phyloP scores from a whole-genome alignment of 2,329 filamentous ascomycete species.

The Alternaria viburni region DNA sequence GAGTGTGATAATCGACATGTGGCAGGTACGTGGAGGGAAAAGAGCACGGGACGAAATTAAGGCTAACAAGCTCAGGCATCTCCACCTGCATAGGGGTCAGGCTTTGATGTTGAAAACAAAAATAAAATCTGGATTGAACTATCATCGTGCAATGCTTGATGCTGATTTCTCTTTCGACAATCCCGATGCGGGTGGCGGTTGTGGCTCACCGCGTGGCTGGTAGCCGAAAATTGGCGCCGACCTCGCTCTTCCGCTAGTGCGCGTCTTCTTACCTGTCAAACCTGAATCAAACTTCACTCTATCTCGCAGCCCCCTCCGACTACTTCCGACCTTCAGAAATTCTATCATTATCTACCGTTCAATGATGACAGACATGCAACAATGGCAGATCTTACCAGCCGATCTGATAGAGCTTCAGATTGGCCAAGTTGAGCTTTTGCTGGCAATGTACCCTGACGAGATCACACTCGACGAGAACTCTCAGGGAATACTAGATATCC shows the following conservation, averaged over 20 bases:
- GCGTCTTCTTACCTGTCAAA: background rate
- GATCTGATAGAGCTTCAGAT: slow-evolving; percentile 37
- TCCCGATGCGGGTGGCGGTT: background rate
- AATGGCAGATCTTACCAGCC: slow-evolving; percentile 28
- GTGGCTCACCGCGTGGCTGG: slow-evolving; percentile 7
- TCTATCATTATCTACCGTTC: background rate
- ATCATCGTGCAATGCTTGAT: background rate
- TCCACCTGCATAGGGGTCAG: background rate
- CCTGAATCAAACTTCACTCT: background rate
- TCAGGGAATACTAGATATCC: slow-evolving; percentile 8
- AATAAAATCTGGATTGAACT: background rate
- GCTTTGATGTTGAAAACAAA: background rate
- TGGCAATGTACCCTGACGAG: slow-evolving; percentile 39
- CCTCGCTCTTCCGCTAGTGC: background rate
- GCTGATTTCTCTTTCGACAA: background rate
- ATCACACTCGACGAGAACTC: slow-evolving; percentile 16
- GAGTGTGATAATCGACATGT: slow-evolving; percentile 35
- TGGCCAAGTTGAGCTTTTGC: slow-evolving; percentile 36
- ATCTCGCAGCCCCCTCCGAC: background rate
- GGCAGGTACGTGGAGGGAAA: slow-evolving; percentile 20
- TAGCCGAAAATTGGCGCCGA: slow-evolving; percentile 13
- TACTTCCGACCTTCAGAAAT: background rate
- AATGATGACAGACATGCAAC: background rate
- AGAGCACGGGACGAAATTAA: background rate
- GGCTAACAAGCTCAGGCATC: slow-evolving; percentile 1